phyloP scores from a whole-genome alignment of 129 eudicot genomes.

The Pittosporum tobira region DNA sequence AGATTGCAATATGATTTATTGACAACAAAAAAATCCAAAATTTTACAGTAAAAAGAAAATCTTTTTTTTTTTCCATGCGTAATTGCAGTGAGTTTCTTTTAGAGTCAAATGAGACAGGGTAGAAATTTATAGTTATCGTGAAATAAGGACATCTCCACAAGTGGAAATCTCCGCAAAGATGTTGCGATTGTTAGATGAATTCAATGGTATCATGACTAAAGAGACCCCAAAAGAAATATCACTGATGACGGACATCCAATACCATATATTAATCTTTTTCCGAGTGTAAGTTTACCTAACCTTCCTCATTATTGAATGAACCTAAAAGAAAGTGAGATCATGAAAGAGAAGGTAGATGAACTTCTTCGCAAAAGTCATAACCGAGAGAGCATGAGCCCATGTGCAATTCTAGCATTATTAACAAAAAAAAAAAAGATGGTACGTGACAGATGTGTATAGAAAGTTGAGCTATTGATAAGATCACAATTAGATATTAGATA shows the following conservation, averaged over 20 bases:
- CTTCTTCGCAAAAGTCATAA: neutral
- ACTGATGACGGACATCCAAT: neutral
- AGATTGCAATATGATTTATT: neutral
- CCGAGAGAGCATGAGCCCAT: constrained; percentile 6
- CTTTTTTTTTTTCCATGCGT: neutral
- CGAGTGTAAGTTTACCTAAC: neutral
- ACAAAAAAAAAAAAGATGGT: neutral
- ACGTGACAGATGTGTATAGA: constrained; percentile 1
- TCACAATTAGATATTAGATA: neutral
- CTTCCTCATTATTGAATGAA: constrained; percentile 7
- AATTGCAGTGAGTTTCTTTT: no score
- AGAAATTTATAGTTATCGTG: neutral
- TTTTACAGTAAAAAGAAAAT: neutral
- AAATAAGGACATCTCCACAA: neutral
- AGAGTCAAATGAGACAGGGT: neutral
- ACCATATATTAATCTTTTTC: neutral
- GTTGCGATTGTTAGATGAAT: neutral
- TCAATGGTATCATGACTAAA: neutral
- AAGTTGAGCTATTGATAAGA: neutral
- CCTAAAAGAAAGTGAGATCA: constrained; percentile 3
- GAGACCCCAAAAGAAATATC: neutral
- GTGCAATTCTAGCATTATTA: neutral
- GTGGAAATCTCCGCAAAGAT: neutral
- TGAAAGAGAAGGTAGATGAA: constrained; percentile 1
- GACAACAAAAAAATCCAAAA: neutral